These are phyloP conservation scores for Rhizopus microsporus DNA, from an alignment of 371 early-diverging fungal genomes.

Conservation along the genomic window DNA sequence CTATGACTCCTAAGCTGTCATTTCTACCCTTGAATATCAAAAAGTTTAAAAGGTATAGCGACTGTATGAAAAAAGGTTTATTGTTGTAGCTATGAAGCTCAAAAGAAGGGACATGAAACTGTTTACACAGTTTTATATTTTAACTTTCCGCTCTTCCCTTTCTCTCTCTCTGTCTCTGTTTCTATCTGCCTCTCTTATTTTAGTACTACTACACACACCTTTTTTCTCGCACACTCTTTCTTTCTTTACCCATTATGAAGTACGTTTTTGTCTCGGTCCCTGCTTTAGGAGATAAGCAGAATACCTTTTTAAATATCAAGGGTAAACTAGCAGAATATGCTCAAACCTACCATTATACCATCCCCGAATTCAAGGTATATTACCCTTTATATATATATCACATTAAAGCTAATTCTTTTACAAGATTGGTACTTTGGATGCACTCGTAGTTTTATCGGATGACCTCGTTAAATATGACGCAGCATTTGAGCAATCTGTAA, in stretches of 20 bases:
- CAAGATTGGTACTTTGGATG: slow-evolving; percentile 94
- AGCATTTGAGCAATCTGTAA: slow-evolving; percentile 69
- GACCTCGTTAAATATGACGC: slow-evolving; percentile 87
- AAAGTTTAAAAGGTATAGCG: neutral
- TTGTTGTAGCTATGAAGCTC: neutral
- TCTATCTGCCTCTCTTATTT: neutral
- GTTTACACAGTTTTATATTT: neutral
- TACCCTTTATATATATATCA: neutral
- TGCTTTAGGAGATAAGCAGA: slow-evolving; percentile 49
- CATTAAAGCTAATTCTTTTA: neutral
- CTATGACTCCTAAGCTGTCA: neutral
- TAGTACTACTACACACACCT: neutral
- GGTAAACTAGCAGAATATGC: slow-evolving; percentile 47
- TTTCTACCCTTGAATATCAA: neutral
- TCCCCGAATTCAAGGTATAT: slow-evolving; percentile 61
- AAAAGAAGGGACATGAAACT: neutral
- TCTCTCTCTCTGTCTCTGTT: neutral
- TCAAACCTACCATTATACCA: slow-evolving; percentile 34
- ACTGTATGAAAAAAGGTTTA: neutral
- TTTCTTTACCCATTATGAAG: slow-evolving; percentile 30
- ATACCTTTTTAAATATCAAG: slow-evolving; percentile 46
- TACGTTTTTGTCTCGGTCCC: slow-evolving; percentile 55
- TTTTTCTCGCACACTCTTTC: neutral
- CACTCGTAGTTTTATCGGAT: slow-evolving; percentile 88
- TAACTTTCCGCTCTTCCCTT: slow-evolving; percentile 1